Conservation (phyloP, 306 rosid species). For the Rosa lucieae region DNA sequence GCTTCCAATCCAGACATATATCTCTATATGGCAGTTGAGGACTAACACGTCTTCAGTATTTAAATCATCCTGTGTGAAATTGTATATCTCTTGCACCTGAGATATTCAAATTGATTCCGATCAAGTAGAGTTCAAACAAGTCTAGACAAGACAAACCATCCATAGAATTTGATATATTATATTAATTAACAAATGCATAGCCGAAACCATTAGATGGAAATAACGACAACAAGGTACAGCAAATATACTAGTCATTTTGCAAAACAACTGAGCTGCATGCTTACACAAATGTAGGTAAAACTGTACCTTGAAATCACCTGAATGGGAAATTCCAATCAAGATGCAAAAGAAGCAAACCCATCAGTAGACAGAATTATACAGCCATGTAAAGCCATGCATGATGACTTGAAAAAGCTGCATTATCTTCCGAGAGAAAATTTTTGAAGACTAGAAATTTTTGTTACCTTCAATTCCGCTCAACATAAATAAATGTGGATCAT, state of each 20-base stretch:
- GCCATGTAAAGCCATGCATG: conserved; percentile 40
- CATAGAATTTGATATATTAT: not conserved
- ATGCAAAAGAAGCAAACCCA: conserved; percentile 61
- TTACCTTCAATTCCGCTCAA: conserved; percentile 68
- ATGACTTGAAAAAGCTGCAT: conserved; percentile 50
- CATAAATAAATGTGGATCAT: conserved; percentile 38
- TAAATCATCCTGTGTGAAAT: conserved; percentile 87
- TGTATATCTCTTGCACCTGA: conserved; percentile 94
- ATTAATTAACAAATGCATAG: not conserved
- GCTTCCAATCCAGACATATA: conserved; percentile 87
- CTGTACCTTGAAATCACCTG: conserved; percentile 89
- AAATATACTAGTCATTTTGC: not conserved
- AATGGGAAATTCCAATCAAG: conserved; percentile 42
- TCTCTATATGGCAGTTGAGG: conserved; percentile 83
- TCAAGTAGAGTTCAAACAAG: not conserved
- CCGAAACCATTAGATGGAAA: not conserved
- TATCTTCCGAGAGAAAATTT: conserved; percentile 30
- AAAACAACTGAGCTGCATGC: not conserved
- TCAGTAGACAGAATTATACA: conserved; percentile 57
- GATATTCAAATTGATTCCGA: conserved; percentile 29
- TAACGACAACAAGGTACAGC: not conserved
- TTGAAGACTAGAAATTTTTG: conserved; percentile 26
- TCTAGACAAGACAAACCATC: not conserved
- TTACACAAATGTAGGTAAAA: conserved; percentile 15
- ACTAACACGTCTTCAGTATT: conserved; percentile 81